Conservation (phyloP, 495 filamentous ascomycete genomes). For the Astrothelium macrocarpum region DNA sequence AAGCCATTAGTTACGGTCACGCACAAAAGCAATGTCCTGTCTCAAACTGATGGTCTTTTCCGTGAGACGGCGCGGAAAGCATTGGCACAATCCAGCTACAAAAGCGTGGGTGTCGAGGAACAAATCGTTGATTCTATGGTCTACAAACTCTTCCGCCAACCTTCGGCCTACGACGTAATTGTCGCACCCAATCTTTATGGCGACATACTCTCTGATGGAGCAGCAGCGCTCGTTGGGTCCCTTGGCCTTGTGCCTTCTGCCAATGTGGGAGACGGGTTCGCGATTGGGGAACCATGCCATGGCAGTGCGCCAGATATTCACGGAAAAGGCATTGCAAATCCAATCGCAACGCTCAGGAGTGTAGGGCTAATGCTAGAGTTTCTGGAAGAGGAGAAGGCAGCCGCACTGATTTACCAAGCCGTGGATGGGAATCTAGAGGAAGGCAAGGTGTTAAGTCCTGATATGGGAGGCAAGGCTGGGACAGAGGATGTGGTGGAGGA, state of each 20-base stretch:
- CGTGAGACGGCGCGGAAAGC: slow-evolving; percentile 63
- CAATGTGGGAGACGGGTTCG: slow-evolving; percentile 91
- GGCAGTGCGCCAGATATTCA: slow-evolving; percentile 92
- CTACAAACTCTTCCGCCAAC: slow-evolving; percentile 97
- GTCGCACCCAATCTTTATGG: slow-evolving; percentile 97
- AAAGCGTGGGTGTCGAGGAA: slow-evolving; percentile 67
- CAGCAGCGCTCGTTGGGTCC: slow-evolving; percentile 88
- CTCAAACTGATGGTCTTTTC: slow-evolving; percentile 95
- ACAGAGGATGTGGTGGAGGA: slow-evolving; percentile 87
- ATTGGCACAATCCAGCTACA: slow-evolving; percentile 46
- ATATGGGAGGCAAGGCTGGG: slow-evolving; percentile 79
- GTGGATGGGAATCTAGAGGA: slow-evolving; percentile 88
- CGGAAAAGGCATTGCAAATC: slow-evolving; percentile 87
- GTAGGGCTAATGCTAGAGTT: slow-evolving; percentile 96
- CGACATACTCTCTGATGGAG: slow-evolving; percentile 91
- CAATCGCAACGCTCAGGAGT: slow-evolving; percentile 86
- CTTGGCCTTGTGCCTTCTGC: slow-evolving; percentile 90
- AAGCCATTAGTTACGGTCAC: slow-evolving; percentile 85
- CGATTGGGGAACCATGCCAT: slow-evolving; percentile 97
- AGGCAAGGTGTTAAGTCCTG: slow-evolving; percentile 71
- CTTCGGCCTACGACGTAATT: slow-evolving; percentile 89
- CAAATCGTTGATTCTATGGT: slow-evolving; percentile 99
- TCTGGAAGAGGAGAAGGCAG: slow-evolving; percentile 72
- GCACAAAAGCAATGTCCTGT: slow-evolving; percentile 96
- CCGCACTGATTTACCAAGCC: slow-evolving; percentile 78